phyloP scores from a whole-genome alignment of 306 rosid species.

The Cucumis cinereus region DNA sequence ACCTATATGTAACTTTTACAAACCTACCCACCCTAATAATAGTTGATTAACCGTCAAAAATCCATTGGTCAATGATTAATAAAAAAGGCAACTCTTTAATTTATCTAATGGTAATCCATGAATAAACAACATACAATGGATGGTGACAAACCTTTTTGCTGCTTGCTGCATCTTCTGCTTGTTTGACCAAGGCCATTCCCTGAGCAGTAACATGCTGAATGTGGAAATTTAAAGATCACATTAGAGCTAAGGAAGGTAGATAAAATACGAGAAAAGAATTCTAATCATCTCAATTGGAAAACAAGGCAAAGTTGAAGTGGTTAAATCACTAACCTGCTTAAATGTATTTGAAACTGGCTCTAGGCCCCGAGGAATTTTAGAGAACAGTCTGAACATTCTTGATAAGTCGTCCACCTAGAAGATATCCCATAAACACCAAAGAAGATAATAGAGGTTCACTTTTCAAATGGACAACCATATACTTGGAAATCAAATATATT shows the following conservation, averaged over 20 bases:
- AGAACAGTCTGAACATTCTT: slow-evolving; percentile 94
- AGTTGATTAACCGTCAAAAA: neutral
- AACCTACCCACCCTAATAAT: neutral
- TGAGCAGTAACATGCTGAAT: slow-evolving; percentile 86
- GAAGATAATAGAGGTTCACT: neutral
- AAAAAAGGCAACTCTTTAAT: neutral
- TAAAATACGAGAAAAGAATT: slow-evolving; percentile 1
- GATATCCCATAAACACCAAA: slow-evolving; percentile 1
- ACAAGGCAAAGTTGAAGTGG: neutral
- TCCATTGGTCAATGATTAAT: neutral
- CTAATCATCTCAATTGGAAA: neutral
- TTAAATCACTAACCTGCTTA: slow-evolving; percentile 56
- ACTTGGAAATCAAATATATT: neutral
- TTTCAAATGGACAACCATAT: neutral
- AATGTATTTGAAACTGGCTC: slow-evolving; percentile 85
- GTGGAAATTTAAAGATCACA: slow-evolving; percentile 10
- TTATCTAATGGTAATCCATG: neutral
- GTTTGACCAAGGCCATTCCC: slow-evolving; percentile 92
- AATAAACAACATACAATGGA: slow-evolving; percentile 4
- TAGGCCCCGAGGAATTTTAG: slow-evolving; percentile 79
- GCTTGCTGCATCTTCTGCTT: slow-evolving; percentile 94
- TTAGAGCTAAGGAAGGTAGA: neutral
- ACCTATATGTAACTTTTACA: neutral
- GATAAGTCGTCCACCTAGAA: slow-evolving; percentile 76
- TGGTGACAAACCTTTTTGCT: slow-evolving; percentile 55